Percentiles rank a stretch among this genome's conserved stretches.
phyloP scores from a whole-genome alignment of 2,329 filamentous ascomycete genomes.

The Fusarium tanahbumbuense region DNA sequence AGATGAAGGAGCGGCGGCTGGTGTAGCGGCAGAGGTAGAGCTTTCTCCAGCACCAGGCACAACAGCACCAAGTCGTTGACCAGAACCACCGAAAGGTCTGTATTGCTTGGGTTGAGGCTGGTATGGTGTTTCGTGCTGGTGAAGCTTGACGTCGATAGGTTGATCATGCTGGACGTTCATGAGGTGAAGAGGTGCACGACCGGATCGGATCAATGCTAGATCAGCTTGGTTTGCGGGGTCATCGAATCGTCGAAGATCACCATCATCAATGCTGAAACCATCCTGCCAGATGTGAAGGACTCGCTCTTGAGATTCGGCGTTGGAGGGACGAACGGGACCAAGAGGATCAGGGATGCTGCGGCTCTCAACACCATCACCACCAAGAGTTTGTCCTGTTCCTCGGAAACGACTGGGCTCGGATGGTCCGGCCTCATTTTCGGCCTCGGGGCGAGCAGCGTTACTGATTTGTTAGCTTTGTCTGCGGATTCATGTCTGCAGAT shows the following conservation, averaged over 20 bases:
- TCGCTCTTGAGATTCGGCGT: slow-evolving; percentile 68
- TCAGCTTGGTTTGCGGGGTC: slow-evolving; percentile 80
- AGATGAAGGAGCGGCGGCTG: slow-evolving; percentile 51
- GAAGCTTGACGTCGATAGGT: slow-evolving; percentile 81
- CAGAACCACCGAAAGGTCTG: slow-evolving; percentile 78
- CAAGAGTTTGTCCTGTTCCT: slow-evolving; percentile 79
- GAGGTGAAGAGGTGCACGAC: slow-evolving; percentile 80
- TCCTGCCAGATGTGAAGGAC: slow-evolving; percentile 84
- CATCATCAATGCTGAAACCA: slow-evolving; percentile 87
- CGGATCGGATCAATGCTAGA: slow-evolving; percentile 79
- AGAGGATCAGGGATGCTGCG: slow-evolving; percentile 73
- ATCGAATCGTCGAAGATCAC: slow-evolving; percentile 80
- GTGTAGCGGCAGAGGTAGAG: slow-evolving; percentile 24
- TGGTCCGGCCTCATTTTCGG: slow-evolving; percentile 61
- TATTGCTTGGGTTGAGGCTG: slow-evolving; percentile 78
- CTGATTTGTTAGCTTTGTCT: slow-evolving; percentile 53
- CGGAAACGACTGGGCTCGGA: slow-evolving; percentile 69
- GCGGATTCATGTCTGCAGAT: not conserved
- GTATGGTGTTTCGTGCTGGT: slow-evolving; percentile 79
- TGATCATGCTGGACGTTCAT: slow-evolving; percentile 81
- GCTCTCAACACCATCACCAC: slow-evolving; percentile 80
- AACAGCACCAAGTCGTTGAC: slow-evolving; percentile 80
- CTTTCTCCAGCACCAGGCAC: slow-evolving; percentile 68
- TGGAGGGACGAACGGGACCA: slow-evolving; percentile 46
- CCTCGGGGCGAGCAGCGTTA: slow-evolving; percentile 69